Evolutionary conservation across 768 basidiomycete genomes (phyloP).

Genomic region (Suillus occidentalis): DNA sequence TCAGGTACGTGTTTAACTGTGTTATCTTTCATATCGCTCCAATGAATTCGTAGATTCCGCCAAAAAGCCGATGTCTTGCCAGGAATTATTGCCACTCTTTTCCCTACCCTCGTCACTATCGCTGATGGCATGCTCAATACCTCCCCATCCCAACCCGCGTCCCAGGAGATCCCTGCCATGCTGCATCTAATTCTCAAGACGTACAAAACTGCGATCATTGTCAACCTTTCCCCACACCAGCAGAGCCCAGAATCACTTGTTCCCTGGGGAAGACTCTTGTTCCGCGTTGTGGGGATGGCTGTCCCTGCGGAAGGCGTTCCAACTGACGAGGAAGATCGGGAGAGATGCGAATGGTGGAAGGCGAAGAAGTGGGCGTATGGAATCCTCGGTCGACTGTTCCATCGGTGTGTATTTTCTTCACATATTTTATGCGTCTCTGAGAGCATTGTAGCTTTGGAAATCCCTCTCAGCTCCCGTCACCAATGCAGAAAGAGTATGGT

Average conservation of each 20-base stretch:
- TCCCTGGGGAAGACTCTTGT: slow-evolving; percentile 85
- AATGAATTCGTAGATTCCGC: slow-evolving; percentile 63
- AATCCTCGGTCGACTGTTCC: slow-evolving; percentile 72
- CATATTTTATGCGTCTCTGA: slow-evolving; percentile 7
- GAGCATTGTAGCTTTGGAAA: slow-evolving; percentile 65
- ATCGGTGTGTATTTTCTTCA: slow-evolving; percentile 43
- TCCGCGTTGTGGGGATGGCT: slow-evolving; percentile 72
- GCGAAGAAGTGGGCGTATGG: slow-evolving; percentile 92
- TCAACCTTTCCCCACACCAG: slow-evolving; percentile 71
- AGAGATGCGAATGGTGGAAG: slow-evolving; percentile 86
- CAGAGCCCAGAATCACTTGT: slow-evolving; percentile 74
- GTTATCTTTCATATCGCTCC: neutral
- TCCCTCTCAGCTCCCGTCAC: slow-evolving; percentile 79
- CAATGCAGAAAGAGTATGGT: slow-evolving; percentile 67
- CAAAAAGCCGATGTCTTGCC: slow-evolving; percentile 61
- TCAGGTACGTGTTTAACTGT: slow-evolving; percentile 23
- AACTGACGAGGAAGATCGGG: slow-evolving; percentile 71
- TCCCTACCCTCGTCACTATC: slow-evolving; percentile 76
- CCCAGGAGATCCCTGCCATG: slow-evolving; percentile 78
- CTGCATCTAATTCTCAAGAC: slow-evolving; percentile 86
- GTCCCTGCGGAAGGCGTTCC: slow-evolving; percentile 68
- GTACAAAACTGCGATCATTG: slow-evolving; percentile 80
- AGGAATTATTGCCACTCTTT: slow-evolving; percentile 57
- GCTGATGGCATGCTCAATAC: slow-evolving; percentile 67
- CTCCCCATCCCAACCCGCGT: slow-evolving; percentile 49